phyloP scores from a whole-genome alignment of 495 filamentous ascomycete species.

The Hyaloscypha hepaticicola region DNA sequence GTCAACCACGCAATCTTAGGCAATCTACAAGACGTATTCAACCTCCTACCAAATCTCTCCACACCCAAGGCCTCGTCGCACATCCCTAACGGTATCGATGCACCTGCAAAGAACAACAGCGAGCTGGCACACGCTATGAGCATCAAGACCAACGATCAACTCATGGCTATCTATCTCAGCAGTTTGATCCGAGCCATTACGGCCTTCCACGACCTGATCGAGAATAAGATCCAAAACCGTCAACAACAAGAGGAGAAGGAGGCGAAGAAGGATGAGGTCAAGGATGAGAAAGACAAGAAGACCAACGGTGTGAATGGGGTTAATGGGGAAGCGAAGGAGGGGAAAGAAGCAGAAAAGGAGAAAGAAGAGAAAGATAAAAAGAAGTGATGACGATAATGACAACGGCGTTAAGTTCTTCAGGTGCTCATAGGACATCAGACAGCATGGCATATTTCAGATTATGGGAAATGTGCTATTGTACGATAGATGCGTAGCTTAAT shows the following conservation, averaged over 20 bases:
- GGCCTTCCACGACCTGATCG: constrained; percentile 97
- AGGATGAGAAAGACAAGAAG: constrained; percentile 53
- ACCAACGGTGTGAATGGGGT: constrained; percentile 34
- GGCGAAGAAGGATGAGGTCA: constrained; percentile 72
- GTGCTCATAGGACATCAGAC: constrained; percentile 21
- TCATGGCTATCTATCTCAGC: constrained; percentile 96
- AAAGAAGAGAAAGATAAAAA: constrained; percentile 68
- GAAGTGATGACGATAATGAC: constrained; percentile 30
- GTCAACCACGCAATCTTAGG: constrained; percentile 97
- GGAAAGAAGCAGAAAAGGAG: constrained; percentile 60
- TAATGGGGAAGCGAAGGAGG: constrained; percentile 57
- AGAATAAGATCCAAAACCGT: constrained; percentile 99
- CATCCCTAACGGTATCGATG: constrained; percentile 42
- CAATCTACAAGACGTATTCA: constrained; percentile 98
- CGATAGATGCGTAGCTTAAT: constrained; percentile 31
- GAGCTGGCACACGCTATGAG: constrained; percentile 94
- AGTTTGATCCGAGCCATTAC: constrained; percentile 97
- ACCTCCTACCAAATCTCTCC: constrained; percentile 92
- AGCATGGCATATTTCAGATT: constrained; percentile 23
- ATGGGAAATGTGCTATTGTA: constrained; percentile 29
- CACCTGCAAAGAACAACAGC: constrained; percentile 57
- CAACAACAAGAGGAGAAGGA: constrained; percentile 97
- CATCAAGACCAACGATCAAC: constrained; percentile 97
- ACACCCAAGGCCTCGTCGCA: constrained; percentile 62
- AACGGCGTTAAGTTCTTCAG: constrained; percentile 18